These are phyloP conservation scores for Aspergillus campestris DNA, from an alignment of 495 filamentous ascomycete species.

Conservation along the genomic window DNA sequence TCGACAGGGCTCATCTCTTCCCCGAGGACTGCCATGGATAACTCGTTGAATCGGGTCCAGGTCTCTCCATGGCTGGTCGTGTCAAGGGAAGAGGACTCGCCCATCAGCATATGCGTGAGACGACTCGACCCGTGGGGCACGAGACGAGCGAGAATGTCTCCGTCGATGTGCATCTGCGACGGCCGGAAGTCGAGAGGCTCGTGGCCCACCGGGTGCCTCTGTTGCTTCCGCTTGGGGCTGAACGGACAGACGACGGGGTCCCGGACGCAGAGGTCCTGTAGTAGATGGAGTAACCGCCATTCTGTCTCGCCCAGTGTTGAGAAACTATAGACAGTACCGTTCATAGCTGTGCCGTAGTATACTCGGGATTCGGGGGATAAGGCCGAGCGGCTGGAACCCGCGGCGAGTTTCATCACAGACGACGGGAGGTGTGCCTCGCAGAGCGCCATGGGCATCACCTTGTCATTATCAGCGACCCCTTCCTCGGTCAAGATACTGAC, in stretches of 20 bases:
- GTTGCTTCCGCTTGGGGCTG: conserved; percentile 16
- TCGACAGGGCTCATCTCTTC: conserved; percentile 11
- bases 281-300: conserved; percentile 52
- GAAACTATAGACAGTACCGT: conserved; percentile 58
- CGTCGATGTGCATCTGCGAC: conserved; percentile 56
- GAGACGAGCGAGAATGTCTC: conserved; percentile 53
- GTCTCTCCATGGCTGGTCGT: background rate
- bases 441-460: conserved; percentile 17
- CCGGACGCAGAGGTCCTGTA: conserved; percentile 50
- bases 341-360: conserved; percentile 52
- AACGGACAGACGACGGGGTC: conserved; percentile 33
- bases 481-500: conserved; percentile 22
- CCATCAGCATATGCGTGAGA: conserved; percentile 29
- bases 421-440: conserved; percentile 26
- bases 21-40: conserved; percentile 19
- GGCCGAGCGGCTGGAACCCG: conserved; percentile 8
- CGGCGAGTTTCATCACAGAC: conserved; percentile 23
- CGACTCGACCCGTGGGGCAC: conserved; percentile 37
- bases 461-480: conserved; percentile 15
- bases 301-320: conserved; percentile 43
- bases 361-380: conserved; percentile 7
- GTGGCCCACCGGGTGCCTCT: conserved; percentile 18
- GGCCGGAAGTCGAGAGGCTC: conserved; percentile 25
- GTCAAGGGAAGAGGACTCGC: no score
- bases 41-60: conserved; percentile 19